phyloP scores from a whole-genome alignment of 2,329 filamentous ascomycete genomes.

The Trichoderma sp. region DNA sequence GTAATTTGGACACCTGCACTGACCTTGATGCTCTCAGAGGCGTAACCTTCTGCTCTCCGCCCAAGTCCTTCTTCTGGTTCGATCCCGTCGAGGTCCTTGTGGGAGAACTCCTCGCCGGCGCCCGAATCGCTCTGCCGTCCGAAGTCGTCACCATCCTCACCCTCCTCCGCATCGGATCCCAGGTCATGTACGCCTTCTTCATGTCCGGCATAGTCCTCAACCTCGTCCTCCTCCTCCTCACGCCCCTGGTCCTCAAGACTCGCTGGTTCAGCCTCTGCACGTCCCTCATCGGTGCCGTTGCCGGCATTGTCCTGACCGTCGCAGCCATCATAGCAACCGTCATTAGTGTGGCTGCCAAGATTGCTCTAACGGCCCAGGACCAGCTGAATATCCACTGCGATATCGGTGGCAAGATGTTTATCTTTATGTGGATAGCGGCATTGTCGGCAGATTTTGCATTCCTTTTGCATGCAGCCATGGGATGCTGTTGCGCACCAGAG shows the following conservation, averaged over 20 bases:
- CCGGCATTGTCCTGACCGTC: conserved; percentile 64
- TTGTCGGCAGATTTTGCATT: conserved; percentile 66
- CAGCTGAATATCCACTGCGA: conserved; percentile 73
- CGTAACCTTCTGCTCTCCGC: conserved; percentile 71
- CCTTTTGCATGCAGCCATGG: conserved; percentile 69
- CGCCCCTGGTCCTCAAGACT: conserved; percentile 54
- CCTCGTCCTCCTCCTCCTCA: conserved; percentile 67
- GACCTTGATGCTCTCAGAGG: conserved; percentile 45
- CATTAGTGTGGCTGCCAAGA: conserved; percentile 78
- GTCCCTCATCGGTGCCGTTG: conserved; percentile 63
- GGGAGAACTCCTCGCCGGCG: conserved; percentile 75
- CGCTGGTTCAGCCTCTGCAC: conserved; percentile 65
- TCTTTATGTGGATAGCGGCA: conserved; percentile 83
- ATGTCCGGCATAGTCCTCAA: conserved; percentile 66
- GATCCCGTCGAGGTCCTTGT: conserved; percentile 81
- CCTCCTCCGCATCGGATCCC: conserved; percentile 70
- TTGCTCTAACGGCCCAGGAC: conserved; percentile 67
- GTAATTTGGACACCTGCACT: not conserved
- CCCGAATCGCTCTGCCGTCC: conserved; percentile 75
- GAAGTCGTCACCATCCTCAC: conserved; percentile 70
- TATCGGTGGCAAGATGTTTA: conserved; percentile 73
- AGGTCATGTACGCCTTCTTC: conserved; percentile 90
- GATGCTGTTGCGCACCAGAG: conserved; percentile 63
- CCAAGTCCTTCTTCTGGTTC: conserved; percentile 78
- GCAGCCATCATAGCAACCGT: conserved; percentile 75